Base-by-base conservation (phyloP, 2,329 filamentous ascomycete species). In the Colletotrichum ledebouriae region DNA sequence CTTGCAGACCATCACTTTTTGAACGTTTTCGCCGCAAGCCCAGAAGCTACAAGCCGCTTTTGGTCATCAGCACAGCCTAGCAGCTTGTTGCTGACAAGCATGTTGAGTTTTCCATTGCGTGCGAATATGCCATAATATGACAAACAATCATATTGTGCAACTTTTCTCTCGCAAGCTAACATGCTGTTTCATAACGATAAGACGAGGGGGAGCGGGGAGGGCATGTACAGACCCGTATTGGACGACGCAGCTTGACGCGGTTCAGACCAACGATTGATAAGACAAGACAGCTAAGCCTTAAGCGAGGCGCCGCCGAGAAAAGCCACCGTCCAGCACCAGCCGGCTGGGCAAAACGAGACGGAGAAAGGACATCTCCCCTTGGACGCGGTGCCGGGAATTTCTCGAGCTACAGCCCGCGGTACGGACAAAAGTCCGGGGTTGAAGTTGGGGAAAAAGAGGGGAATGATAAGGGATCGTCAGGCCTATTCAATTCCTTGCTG, bases 311-410 rank as follows among this genome's bases (percentile, higher is more conserved):
- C 11, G 25, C 41, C 42, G 12, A 42, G 34, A 39, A 11, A 6
- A 39, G 11, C 37, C 10, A 4, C 37, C 29, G 63, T 53, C 44
- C 39, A 34, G 42, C 47, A 39, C 41, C 56, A 49, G 39, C 39
- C 56, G 46, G 44, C 59, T 64, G 15, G 53, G 44, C 64, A 37
- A 9, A 29, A 29, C 15, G 34, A 39, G 37, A 17, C 53, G 49
- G n/a, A 50, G 37, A 10, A 20, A 41, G 34, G 49, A 22, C 15
- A 6, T 13, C 17, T 34, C 22, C 29, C 53, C 53, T 37, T 25
- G 33, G 34, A 67, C 34, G 46, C 46, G 47, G 22, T 57, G 53
- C 65, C 60, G 65, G 65, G 53, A 55, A 68, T 55, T 68, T 64
- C 17, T 64, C 65, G 60, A 67, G 44, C 60, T 20, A 22, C 17